Base-by-base conservation (phyloP, 2,329 filamentous ascomycete species). In the Stagonosporopsis vannaccii region DNA sequence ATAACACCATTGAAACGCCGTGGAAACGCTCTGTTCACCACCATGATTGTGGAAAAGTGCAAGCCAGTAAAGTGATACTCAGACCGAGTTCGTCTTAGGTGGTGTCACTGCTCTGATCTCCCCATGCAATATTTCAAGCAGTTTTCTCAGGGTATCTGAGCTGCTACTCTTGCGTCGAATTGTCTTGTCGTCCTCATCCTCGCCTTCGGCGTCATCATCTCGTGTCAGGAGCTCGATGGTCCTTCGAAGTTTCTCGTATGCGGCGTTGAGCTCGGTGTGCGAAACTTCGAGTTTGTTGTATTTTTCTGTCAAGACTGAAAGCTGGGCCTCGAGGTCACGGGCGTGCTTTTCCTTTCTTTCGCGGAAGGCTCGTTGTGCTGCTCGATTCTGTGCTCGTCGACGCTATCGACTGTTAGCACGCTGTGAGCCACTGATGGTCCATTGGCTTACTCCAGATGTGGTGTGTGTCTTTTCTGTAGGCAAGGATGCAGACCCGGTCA, bases 311-410 rank as follows among this genome's bases (percentile, higher is more conserved):
- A 85, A 75, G 17, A 83, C 80, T 42, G 73, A 74, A 28, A 88
- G 80, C 45, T 85, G 80, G 32, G 78, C 69, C 70, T 88, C 86
- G 19, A 89, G 81, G 62, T 88, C 86, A 58, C 83, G 83, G 66
- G 87, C 87, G 59, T 87, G 83, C 70, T 87, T 85, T 67, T 89
- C 85, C 66, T 87, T 87, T 49, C 85, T 80, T 69, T 87, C 84
- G 43, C 85, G 79, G 67, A 87, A 87, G 0, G 84, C 85, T 55
- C 85, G 77, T 69, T 87, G 85, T 2, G 85, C 86, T 35, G 84
- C 84, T 50, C 84, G 80, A 62, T 87, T 87, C 63, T 87, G 85
- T 41, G 84, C 84, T 67, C 84, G 78, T 57, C 85, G 81, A 42
- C 84, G 81, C 82, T 86, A 67, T 30, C 39, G 6, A 6, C 6